Conservation (phyloP, 192 early-diverging fungal species). For the Spinellus fusiger region DNA sequence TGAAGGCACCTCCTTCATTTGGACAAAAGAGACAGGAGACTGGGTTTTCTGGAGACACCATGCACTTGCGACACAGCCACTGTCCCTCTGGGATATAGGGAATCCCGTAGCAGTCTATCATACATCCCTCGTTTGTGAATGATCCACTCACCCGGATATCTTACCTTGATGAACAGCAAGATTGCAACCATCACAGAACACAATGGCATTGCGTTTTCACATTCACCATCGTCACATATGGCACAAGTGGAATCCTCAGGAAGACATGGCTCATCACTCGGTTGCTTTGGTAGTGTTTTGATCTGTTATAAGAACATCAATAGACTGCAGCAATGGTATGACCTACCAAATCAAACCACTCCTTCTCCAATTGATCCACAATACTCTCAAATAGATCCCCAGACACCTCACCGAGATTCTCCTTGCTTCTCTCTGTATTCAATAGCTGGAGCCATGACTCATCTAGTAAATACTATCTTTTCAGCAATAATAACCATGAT, state of each 20-base stretch:
- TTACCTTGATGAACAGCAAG: constrained; percentile 95
- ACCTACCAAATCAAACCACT: constrained; percentile 89
- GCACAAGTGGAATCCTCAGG: constrained; percentile 86
- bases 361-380: constrained; percentile 91
- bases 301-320: constrained; percentile 34
- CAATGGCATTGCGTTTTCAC: constrained; percentile 99
- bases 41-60: constrained; percentile 87
- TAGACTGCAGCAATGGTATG: not conserved
- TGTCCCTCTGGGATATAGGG: constrained; percentile 99
- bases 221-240: constrained; percentile 97
- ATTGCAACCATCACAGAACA: constrained; percentile 99
- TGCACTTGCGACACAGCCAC: constrained; percentile 98
- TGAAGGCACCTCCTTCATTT: constrained; percentile 90
- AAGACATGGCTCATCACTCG: constrained; percentile 45
- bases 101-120: constrained; percentile 93
- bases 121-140: too few species aligned
- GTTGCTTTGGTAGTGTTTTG: constrained; percentile 73
- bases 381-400: constrained; percentile 74
- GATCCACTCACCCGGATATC: too few species aligned
- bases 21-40: constrained; percentile 92
- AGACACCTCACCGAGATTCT: constrained; percentile 44
- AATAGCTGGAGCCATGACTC: constrained; percentile 65
- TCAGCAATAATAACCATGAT: too few species aligned
- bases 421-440: constrained; percentile 57
- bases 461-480: constrained; percentile 39